These are phyloP conservation scores for Kodamaea kaohsiungensis DNA, from an alignment of 805 yeast species.

Conservation along the genomic window DNA sequence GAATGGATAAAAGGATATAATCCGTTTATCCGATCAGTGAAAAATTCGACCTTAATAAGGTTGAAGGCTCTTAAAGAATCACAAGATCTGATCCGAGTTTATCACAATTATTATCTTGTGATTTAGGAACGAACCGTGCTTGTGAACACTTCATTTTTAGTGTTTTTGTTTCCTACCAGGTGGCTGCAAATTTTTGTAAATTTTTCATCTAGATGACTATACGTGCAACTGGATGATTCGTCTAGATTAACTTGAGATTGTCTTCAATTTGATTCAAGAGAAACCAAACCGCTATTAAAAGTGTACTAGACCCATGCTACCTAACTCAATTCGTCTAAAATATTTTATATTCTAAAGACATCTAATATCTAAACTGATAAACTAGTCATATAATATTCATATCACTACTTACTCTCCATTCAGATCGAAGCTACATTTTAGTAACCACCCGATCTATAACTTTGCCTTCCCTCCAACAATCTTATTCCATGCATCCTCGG, in stretches of 20 bases:
- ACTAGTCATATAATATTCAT: background rate
- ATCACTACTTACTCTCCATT: background rate
- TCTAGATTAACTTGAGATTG: too few species aligned
- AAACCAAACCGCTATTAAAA: too few species aligned
- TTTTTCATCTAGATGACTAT: too few species aligned
- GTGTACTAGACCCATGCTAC: too few species aligned
- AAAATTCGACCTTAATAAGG: background rate
- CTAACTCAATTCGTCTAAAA: too few species aligned
- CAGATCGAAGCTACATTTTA: too few species aligned
- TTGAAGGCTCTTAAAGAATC: too few species aligned
- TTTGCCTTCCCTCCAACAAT: slow-evolving; percentile 41
- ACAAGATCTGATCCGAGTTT: background rate
- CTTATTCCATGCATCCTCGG: slow-evolving; percentile 54
- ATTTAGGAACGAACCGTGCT: background rate
- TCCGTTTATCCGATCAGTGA: background rate
- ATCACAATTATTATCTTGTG: background rate
- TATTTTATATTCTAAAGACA: background rate
- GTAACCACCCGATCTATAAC: too few species aligned
- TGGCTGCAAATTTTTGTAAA: background rate
- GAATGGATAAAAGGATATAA: background rate
- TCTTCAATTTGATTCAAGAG: too few species aligned
- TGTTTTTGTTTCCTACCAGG: background rate
- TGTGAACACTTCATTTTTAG: background rate
- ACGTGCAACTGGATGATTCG: too few species aligned
- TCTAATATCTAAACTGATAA: background rate